Conservation (phyloP, 805 yeast species). For the Tetrapisispora taiwanensis region DNA sequence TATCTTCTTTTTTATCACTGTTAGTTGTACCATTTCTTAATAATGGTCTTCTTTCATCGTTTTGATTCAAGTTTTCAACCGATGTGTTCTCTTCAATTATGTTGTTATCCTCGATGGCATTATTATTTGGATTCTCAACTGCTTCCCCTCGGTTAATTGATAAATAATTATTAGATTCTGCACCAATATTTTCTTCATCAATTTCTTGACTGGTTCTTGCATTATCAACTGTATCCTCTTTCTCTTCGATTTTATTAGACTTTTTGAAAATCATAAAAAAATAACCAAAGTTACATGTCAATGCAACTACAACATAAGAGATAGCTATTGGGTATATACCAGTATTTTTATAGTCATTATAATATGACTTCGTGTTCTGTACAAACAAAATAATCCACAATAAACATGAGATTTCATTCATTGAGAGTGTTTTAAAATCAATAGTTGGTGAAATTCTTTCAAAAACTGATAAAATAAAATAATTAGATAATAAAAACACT, state of each 20-base stretch:
- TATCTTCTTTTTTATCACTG: background rate
- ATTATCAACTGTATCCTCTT: background rate
- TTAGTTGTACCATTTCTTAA: conserved; percentile 1
- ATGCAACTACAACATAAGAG: background rate
- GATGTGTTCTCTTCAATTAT: background rate
- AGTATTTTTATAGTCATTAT: conserved; percentile 34
- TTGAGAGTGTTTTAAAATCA: conserved; percentile 49
- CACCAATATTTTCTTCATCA: background rate
- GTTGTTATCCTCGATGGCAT: background rate
- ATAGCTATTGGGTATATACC: conserved; percentile 42
- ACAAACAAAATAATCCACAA: conserved; percentile 50
- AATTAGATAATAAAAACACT: conserved; percentile 44
- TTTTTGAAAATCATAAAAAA: conserved; percentile 2
- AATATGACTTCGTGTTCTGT: conserved; percentile 40
- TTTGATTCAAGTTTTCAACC: background rate
- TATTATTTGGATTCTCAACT: background rate
- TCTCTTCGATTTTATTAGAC: background rate
- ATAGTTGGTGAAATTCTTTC: conserved; percentile 36
- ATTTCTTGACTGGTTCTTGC: background rate
- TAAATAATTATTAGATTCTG: background rate
- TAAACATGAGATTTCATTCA: conserved; percentile 43
- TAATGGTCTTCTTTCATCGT: conserved; percentile 30
- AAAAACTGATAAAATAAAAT: conserved; percentile 37
- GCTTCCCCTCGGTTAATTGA: background rate
- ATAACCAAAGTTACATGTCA: conserved; percentile 1